These are phyloP conservation scores for Rostrohypoxylon terebratum DNA, from an alignment of 495 filamentous ascomycete species.

Conservation along the genomic window DNA sequence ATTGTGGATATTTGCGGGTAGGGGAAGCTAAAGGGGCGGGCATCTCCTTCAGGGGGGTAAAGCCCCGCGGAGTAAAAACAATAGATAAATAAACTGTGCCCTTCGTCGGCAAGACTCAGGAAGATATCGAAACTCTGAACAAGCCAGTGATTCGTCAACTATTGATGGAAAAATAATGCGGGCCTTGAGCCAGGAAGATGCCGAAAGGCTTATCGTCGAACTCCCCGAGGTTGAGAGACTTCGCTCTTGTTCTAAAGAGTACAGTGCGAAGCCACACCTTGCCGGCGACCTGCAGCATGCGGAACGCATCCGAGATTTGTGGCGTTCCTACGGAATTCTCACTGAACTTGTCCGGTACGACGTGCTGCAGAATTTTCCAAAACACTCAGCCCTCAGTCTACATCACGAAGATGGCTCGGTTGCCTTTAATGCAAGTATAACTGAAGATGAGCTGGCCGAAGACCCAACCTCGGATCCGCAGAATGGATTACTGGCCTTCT, in stretches of 20 bases:
- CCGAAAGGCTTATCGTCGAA: conserved; percentile 27
- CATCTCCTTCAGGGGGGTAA: conserved; percentile 18
- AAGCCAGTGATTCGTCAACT: neutral
- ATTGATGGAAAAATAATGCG: conserved; percentile 6
- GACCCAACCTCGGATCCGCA: conserved; percentile 22
- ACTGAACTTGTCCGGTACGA: conserved; percentile 26
- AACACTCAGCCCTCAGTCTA: conserved; percentile 6
- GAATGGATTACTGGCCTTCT: conserved; percentile 67
- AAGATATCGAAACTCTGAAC: neutral
- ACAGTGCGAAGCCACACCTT: conserved; percentile 21
- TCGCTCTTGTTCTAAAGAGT: conserved; percentile 16
- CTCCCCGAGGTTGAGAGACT: conserved; percentile 17
- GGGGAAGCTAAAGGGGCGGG: conserved; percentile 6
- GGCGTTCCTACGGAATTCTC: conserved; percentile 22
- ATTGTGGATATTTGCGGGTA: conserved; percentile 39
- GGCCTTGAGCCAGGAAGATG: conserved; percentile 37
- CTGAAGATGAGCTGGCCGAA: conserved; percentile 20
- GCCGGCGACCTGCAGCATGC: conserved; percentile 30
- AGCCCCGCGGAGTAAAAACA: neutral
- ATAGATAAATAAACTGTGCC: neutral
- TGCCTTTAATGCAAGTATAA: conserved; percentile 19
- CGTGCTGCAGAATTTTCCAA: conserved; percentile 26
- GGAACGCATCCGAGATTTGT: conserved; percentile 27
- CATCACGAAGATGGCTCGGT: conserved; percentile 8
- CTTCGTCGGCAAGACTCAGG: neutral